phyloP scores from a whole-genome alignment of 2,329 filamentous ascomycete genomes.

The Aspergillus fumigatus region DNA sequence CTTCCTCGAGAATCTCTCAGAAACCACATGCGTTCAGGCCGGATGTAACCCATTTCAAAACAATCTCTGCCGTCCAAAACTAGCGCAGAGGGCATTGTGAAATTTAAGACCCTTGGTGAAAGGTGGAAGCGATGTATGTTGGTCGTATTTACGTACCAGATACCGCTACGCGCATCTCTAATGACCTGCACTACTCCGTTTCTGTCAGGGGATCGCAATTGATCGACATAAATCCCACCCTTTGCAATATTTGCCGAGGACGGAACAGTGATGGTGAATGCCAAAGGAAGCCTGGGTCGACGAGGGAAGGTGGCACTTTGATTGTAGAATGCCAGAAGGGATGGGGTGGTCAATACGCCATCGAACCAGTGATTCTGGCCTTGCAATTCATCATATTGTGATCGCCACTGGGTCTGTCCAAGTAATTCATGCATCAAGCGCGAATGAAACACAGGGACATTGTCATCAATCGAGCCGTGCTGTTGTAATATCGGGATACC shows the following conservation, averaged over 20 bases:
- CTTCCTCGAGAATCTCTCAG: slow-evolving; percentile 14
- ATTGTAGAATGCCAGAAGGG: slow-evolving; percentile 47
- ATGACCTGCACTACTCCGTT: slow-evolving; percentile 47
- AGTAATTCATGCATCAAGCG: slow-evolving; percentile 50
- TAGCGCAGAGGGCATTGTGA: slow-evolving; percentile 11
- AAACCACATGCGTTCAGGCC: slow-evolving; percentile 19
- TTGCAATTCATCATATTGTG: slow-evolving; percentile 48
- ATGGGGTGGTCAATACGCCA: slow-evolving; percentile 50
- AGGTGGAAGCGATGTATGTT: slow-evolving; percentile 44
- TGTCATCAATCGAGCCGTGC: slow-evolving; percentile 54
- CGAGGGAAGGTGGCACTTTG: slow-evolving; percentile 15
- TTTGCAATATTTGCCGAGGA: slow-evolving; percentile 52
- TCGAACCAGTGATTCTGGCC: slow-evolving; percentile 52
- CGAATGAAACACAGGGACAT: slow-evolving; percentile 56
- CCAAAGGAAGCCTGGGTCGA: slow-evolving; percentile 17
- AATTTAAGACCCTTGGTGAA: slow-evolving; percentile 3
- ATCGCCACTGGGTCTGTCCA: slow-evolving; percentile 38
- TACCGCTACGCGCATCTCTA: slow-evolving; percentile 15
- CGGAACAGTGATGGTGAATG: slow-evolving; percentile 48
- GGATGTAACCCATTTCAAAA: slow-evolving; percentile 13
- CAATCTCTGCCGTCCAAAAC: slow-evolving; percentile 14
- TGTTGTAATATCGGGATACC: slow-evolving; percentile 54
- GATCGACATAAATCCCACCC: slow-evolving; percentile 47
- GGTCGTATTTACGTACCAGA: slow-evolving; percentile 38
- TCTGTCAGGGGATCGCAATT: slow-evolving; percentile 47